Conservation (phyloP, 176 grass and related monocot genomes). For the Aegilops sharonensis region DNA sequence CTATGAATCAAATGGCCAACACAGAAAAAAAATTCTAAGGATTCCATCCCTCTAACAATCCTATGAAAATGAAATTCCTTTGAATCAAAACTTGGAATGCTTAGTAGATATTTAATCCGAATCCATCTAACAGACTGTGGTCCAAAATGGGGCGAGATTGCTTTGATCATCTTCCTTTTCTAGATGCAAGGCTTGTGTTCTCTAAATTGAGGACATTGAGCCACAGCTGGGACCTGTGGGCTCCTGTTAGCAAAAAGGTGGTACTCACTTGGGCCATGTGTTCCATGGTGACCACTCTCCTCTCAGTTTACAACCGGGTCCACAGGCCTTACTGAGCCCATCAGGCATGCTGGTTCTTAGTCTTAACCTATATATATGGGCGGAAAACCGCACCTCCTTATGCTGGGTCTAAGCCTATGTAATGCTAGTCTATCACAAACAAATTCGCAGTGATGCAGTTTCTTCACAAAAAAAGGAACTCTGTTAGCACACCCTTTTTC, state of each 20-base stretch:
- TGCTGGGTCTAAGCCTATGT: not conserved
- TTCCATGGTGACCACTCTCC: not conserved
- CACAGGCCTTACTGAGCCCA: not conserved
- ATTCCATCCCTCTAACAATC: too few relatives aligned
- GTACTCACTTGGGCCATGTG: not conserved
- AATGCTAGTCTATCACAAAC: too few relatives aligned
- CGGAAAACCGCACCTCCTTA: not conserved
- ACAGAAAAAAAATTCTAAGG: too few relatives aligned
- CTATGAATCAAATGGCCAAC: too few relatives aligned
- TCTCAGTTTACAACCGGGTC: not conserved
- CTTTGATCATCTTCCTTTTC: not conserved
- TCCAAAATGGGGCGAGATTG: not conserved
- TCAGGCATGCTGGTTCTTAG: too few relatives aligned
- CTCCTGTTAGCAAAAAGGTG: not conserved
- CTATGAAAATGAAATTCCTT: too few relatives aligned
- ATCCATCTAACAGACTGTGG: not conserved
- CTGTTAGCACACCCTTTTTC: too few relatives aligned
- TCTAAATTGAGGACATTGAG: not conserved
- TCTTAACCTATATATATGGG: too few relatives aligned
- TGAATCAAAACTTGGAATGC: too few relatives aligned
- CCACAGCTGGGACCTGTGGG: not conserved
- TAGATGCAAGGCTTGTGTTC: not conserved
- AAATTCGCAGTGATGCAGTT: too few relatives aligned
- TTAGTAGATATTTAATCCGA: not conserved
- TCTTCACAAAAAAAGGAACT: too few relatives aligned